Evolutionary conservation across 1,139 yeast genomes (phyloP), one percentile per base, ranked within the genome.

Genomic region (Candida frijolesensis): DNA sequence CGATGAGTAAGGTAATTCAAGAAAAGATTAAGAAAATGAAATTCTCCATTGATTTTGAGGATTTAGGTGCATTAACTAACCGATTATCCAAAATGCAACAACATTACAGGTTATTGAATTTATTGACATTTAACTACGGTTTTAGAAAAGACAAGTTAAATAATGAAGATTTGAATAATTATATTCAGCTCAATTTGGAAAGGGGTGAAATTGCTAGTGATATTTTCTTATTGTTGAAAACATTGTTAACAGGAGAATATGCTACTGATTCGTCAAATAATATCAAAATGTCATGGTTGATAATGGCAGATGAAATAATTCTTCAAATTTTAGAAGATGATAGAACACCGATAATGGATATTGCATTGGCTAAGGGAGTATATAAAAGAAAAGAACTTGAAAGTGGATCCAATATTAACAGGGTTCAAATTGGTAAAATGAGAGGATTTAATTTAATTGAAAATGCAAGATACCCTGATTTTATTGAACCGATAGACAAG

Each of bases 221-320:
- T 47, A 65, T 76, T 2, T 72, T 66, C 50, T 58, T 76, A 16
- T 60, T 76, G 59, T 66, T 76, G 64, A 70, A 68, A 49, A 70
- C 78, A 1, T 62, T 77, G n/a, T 63, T 75, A 25, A 63, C 72
- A 2, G 82, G 80, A 0, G 74, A 72, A 44, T 59, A 65, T 44
- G 57, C 59, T 19, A 49, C 47, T 15, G 58, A 56, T 37, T 48
- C 57, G 46, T 56, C 54, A 29, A 53, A 51, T 38, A 53, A 56
- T 54, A 42, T 47, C 61, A 71, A 7, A 59, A 60, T 51, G 61
- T 69, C 14, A 52, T 87, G 94, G 89, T 71, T 80, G 14, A 73
- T 90, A 27, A 74, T 83, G 27, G 83, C 95, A 0, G 80, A 76
- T 55, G 69, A 74, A 52, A 64, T 76, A 29, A 70, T 74, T 29